phyloP scores from a whole-genome alignment of 441 rosid species.

The Capsella rubella region DNA sequence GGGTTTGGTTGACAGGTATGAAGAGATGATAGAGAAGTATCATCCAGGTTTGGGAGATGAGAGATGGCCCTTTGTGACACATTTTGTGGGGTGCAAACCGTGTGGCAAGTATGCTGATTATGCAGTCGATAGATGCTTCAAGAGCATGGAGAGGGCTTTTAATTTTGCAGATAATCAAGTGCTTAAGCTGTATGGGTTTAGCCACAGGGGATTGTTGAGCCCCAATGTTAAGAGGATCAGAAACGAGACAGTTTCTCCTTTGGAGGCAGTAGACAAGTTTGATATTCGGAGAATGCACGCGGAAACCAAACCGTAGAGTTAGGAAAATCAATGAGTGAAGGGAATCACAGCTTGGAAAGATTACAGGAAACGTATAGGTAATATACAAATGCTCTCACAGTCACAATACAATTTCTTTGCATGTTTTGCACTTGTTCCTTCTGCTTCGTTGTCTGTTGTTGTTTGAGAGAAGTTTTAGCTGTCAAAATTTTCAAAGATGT shows the following conservation, averaged over 20 bases:
- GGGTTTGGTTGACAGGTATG: slow-evolving; percentile 89
- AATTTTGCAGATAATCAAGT: slow-evolving; percentile 98
- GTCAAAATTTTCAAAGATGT: background rate
- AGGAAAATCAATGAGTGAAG: slow-evolving; percentile 8
- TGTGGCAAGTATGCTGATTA: slow-evolving; percentile 96
- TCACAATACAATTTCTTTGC: background rate
- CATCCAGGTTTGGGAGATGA: slow-evolving; percentile 96
- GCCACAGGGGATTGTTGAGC: slow-evolving; percentile 83
- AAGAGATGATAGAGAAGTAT: slow-evolving; percentile 94
- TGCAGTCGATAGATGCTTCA: slow-evolving; percentile 86
- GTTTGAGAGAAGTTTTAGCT: background rate
- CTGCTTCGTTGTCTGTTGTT: background rate
- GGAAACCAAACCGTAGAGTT: slow-evolving; percentile 40
- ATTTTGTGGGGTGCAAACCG: slow-evolving; percentile 97
- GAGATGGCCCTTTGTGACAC: slow-evolving; percentile 99
- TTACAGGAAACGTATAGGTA: slow-evolving; percentile 1
- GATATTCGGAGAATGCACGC: slow-evolving; percentile 67
- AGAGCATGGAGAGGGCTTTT: slow-evolving; percentile 95
- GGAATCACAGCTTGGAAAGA: slow-evolving; percentile 3
- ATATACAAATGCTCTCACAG: background rate
- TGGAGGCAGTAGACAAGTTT: slow-evolving; percentile 78
- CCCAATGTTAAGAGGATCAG: slow-evolving; percentile 90
- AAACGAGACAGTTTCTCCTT: slow-evolving; percentile 77
- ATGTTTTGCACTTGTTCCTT: background rate
- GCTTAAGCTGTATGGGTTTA: slow-evolving; percentile 80